Evolutionary conservation across 2,329 filamentous ascomycete species (phyloP), one percentile per base, ranked within the genome.

Genomic region (Cladosporium sphaerospermum): DNA sequence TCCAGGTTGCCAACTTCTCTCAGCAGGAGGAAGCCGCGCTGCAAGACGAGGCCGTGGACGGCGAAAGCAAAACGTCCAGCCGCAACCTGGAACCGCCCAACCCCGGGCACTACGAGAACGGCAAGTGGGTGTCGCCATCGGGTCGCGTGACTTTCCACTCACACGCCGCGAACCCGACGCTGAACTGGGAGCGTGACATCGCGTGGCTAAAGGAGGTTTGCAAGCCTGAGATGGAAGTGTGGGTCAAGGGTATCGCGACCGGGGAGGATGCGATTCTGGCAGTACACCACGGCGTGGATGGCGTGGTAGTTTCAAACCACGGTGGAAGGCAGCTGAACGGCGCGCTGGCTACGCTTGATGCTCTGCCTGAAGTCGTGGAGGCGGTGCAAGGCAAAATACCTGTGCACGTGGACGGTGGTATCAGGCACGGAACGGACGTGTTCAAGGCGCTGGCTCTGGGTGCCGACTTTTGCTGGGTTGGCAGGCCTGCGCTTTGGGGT

Each of bases 351-450:
- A 76, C 76, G 4, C 67, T 83, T 4, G 80, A 81, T 52, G 74
- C 68, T 4, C 62, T 73, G 3, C 60, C 62, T 2, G 64, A 68
- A 39, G 65, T 67, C 28, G 67, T 61, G 9, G 56, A 56, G 6
- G 66, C 63, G 7, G 66, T 67, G 2, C 53, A 64, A 2, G 72
- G 73, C 32, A 74, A 74, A 71, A 23, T 67, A 74, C 37, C 78
- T 78, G 64, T 86, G 14, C 73, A 85, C 34, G 77, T 85, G 9
- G 83, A 86, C 59, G 75, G 72, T 8, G 78, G 79, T 1, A 74
- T 81, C 42, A 62, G 78, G 45, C 73, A 75, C 14, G 79, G 77
- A 0, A 75, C 72, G 1, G 78, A 82, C 60, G 70, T 80, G 13
- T 75, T 81, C 65, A 81, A 81, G 63, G 78, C 78, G 1, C 62